phyloP scores from a whole-genome alignment of 371 early-diverging fungal genomes.

The Mucor mucedo region DNA sequence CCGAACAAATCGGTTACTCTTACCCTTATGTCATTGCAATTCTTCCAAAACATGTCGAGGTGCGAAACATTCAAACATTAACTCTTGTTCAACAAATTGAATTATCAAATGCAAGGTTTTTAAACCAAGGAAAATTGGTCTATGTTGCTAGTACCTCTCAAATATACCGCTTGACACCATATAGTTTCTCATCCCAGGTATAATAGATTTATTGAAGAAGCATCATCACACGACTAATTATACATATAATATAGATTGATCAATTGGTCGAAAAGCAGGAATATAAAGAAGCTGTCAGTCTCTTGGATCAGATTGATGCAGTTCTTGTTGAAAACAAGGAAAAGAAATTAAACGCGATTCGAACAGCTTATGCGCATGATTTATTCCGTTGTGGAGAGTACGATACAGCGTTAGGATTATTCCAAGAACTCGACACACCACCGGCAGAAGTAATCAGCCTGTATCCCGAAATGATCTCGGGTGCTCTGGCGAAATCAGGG shows the following conservation, averaged over 20 bases:
- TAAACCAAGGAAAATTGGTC: constrained; percentile 75
- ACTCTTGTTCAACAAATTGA: constrained; percentile 82
- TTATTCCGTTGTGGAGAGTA: constrained; percentile 79
- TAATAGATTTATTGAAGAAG: not conserved
- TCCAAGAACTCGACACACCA: constrained; percentile 81
- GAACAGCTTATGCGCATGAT: constrained; percentile 85
- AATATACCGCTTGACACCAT: constrained; percentile 86
- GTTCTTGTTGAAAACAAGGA: constrained; percentile 82
- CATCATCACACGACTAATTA: not conserved
- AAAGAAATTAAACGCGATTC: constrained; percentile 66
- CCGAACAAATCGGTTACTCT: constrained; percentile 75
- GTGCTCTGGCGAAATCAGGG: constrained; percentile 30
- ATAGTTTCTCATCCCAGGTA: constrained; percentile 90
- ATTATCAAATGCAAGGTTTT: constrained; percentile 61
- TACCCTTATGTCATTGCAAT: constrained; percentile 82
- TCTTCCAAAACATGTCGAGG: constrained; percentile 75
- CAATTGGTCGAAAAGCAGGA: constrained; percentile 78
- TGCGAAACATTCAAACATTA: constrained; percentile 84
- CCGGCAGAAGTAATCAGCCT: constrained; percentile 85
- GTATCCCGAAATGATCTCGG: constrained; percentile 77
- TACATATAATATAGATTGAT: constrained; percentile 54
- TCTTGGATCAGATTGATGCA: constrained; percentile 87
- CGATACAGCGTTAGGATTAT: constrained; percentile 77
- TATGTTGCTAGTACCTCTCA: constrained; percentile 79
- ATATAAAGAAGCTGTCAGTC: constrained; percentile 85